Evolutionary conservation across 2,329 filamentous ascomycete genomes (phyloP).

Genomic region (Alternaria sp.): DNA sequence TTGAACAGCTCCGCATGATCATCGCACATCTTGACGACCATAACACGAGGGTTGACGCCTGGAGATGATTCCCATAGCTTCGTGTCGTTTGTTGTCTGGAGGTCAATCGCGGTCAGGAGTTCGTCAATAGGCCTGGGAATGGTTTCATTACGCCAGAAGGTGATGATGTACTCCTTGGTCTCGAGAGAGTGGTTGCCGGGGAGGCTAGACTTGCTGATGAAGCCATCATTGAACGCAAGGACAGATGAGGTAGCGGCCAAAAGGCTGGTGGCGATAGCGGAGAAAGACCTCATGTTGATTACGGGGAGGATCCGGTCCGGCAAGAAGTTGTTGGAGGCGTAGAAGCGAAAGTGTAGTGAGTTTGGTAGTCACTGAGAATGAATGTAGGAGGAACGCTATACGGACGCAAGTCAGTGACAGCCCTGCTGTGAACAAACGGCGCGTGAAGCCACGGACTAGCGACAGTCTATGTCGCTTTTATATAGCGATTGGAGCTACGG

Average conservation of each 20-base stretch:
- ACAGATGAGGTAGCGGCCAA: conserved; percentile 31
- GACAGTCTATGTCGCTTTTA: conserved; percentile 21
- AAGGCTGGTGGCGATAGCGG: conserved; percentile 38
- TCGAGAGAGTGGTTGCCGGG: conserved; percentile 30
- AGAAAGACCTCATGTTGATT: conserved; percentile 44
- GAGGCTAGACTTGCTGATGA: no score
- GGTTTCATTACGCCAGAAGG: conserved; percentile 3
- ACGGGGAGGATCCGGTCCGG: conserved; percentile 36
- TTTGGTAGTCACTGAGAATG: conserved; percentile 26
- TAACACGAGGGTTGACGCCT: no score
- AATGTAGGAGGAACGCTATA: conserved; percentile 33
- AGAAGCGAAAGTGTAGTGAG: conserved; percentile 26
- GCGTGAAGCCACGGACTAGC: conserved; percentile 14
- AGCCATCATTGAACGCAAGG: no score
- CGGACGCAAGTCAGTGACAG: conserved; percentile 26
- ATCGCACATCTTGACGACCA: no score
- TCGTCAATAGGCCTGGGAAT: no score
- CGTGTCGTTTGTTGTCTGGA: no score
- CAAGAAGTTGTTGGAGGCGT: conserved; percentile 20
- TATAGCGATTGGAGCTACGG: conserved; percentile 18
- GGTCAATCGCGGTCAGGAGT: no score
- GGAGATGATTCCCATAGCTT: no score
- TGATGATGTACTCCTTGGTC: conserved; percentile 42
- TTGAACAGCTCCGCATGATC: no score
- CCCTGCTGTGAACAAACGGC: conserved; percentile 18